Conservation (phyloP, 352 stramenopile genomes). For the Phytophthora melonis region DNA sequence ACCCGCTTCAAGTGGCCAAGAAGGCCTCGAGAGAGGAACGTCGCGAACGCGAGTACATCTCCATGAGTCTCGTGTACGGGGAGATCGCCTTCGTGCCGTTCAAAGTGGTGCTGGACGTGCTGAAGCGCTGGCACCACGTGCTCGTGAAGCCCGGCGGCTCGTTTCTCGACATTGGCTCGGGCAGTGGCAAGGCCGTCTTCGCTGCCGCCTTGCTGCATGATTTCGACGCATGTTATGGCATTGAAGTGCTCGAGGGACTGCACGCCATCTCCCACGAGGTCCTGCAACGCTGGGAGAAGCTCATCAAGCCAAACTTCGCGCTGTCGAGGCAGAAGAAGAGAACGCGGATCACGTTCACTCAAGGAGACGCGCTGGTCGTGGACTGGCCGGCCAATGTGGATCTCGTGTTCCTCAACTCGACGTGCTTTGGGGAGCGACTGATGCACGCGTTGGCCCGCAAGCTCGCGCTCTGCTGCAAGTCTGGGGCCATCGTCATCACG, state of each 20-base stretch:
- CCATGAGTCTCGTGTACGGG: constrained; percentile 88
- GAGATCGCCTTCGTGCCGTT: constrained; percentile 91
- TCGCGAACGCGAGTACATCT: constrained; percentile 65
- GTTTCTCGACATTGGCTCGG: constrained; percentile 91
- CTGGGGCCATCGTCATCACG: constrained; percentile 66
- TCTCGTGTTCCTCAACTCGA: constrained; percentile 92
- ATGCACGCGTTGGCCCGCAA: constrained; percentile 66
- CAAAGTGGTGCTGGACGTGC: constrained; percentile 61
- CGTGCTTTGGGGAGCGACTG: constrained; percentile 83
- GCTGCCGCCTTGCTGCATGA: constrained; percentile 84
- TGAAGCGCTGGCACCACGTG: constrained; percentile 71
- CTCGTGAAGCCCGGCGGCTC: constrained; percentile 70
- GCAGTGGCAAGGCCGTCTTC: constrained; percentile 90
- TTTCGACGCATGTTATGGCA: constrained; percentile 86
- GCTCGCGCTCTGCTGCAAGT: constrained; percentile 56
- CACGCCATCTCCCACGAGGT: constrained; percentile 69
- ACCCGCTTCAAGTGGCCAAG: constrained; percentile 47
- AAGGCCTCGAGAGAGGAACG: constrained; percentile 48
- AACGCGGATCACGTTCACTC: constrained; percentile 74
- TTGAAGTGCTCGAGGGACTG: constrained; percentile 90
- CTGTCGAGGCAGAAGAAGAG: constrained; percentile 75
- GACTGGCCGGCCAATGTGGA: constrained; percentile 77
- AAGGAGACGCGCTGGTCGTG: constrained; percentile 68
- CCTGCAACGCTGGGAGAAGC: constrained; percentile 62
- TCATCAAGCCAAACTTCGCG: constrained; percentile 54